Evolutionary conservation across 352 stramenopile species (phyloP).

Genomic region (Pythium sukuiense): DNA sequence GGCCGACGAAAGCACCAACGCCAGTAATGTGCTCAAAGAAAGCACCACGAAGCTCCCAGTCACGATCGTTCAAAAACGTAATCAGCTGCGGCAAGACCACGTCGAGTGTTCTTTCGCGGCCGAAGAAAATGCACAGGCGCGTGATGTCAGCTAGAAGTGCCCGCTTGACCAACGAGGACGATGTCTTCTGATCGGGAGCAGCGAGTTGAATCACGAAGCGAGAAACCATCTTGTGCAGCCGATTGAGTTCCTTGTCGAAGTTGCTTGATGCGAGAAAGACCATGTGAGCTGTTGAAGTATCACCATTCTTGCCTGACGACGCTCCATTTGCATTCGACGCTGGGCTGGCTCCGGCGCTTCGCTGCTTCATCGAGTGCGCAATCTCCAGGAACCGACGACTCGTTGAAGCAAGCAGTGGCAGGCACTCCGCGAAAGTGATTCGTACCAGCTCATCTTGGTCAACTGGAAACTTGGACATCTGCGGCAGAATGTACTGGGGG

Average conservation of each 20-base stretch:
- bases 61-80: constrained; percentile 96
- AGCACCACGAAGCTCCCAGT: constrained; percentile 86
- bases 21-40: constrained; percentile 94
- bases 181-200: constrained; percentile 84
- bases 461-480: constrained; percentile 33
- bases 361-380: constrained; percentile 85
- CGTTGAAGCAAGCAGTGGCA: constrained; percentile 92
- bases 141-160: constrained; percentile 94
- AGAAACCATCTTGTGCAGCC: constrained; percentile 93
- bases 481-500: constrained; percentile 94
- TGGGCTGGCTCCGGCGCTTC: constrained; percentile 30
- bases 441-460: constrained; percentile 90
- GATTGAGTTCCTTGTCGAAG: constrained; percentile 92
- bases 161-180: constrained; percentile 93
- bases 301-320: constrained; percentile 8
- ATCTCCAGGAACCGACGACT: constrained; percentile 94
- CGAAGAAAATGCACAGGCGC: constrained; percentile 97
- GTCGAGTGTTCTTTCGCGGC: constrained; percentile 91
- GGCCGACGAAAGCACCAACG: constrained; percentile 94
- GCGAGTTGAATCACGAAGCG: constrained; percentile 94
- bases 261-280: constrained; percentile 76
- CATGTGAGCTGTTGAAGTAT: constrained; percentile 30
- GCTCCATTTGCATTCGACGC: constrained; percentile 28
- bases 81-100: constrained; percentile 96
- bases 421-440: constrained; percentile 94